A percentile compares a stretch with the other conserved stretches of the same genome.
phyloP scores from a whole-genome alignment of 2,329 filamentous ascomycete genomes.

The Shiraia bambusicola region DNA sequence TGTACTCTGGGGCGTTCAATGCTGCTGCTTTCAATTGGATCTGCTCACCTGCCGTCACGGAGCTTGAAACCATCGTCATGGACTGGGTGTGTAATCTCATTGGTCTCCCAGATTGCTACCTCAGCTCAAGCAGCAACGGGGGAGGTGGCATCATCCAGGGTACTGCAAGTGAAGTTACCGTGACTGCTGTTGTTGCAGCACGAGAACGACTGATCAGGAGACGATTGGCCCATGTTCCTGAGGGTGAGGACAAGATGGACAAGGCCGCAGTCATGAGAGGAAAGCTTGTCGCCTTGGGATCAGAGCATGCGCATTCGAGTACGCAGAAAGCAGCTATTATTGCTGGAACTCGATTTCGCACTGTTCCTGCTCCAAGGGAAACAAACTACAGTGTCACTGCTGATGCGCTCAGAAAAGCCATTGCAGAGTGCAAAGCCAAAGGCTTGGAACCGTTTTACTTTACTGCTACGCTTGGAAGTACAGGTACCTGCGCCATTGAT shows the following conservation, averaged over 20 bases:
- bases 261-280: conserved; percentile 66
- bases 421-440: conserved; percentile 66
- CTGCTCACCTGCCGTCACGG: conserved; percentile 86
- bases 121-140: conserved; percentile 62
- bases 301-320: conserved; percentile 76
- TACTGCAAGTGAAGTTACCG: conserved; percentile 81
- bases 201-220: conserved; percentile 64
- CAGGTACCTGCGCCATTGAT: conserved; percentile 84
- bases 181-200: conserved; percentile 84
- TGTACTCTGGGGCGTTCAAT: conserved; percentile 87
- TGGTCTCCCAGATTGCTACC: conserved; percentile 70
- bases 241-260: conserved; percentile 51
- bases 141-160: conserved; percentile 96
- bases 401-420: conserved; percentile 58
- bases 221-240: conserved; percentile 29
- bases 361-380: conserved; percentile 63
- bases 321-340: conserved; percentile 87
- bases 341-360: conserved; percentile 77
- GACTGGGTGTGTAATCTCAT: conserved; percentile 86
- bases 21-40: conserved; percentile 97
- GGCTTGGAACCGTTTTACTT: conserved; percentile 85
- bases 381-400: conserved; percentile 73
- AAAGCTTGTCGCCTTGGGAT: conserved; percentile 76
- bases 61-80: conserved; percentile 88
- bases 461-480: conserved; percentile 81